Percentiles rank a stretch among this genome's conserved stretches.
phyloP scores from a whole-genome alignment of 2,329 filamentous ascomycete genomes.

The Fonsecaea multimorphosa region DNA sequence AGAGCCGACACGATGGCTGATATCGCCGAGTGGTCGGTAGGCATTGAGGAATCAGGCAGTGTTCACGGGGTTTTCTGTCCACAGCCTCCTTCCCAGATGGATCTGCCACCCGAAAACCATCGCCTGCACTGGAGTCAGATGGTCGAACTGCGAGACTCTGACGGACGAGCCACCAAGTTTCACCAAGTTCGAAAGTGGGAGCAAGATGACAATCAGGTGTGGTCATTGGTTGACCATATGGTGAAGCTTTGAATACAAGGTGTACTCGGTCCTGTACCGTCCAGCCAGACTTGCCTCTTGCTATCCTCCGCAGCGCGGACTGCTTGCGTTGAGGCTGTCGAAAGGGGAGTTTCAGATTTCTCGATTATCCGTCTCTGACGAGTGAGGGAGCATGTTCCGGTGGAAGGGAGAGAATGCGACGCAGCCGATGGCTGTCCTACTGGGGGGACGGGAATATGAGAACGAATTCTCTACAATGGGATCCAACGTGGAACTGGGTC shows the following conservation, averaged over 20 bases:
- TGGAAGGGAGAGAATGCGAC: no score
- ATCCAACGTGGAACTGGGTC: no score
- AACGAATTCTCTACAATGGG: background rate
- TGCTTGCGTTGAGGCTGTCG: no score
- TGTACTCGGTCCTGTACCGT: background rate
- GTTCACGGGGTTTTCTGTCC: slow-evolving; percentile 15
- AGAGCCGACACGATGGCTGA: slow-evolving; percentile 24
- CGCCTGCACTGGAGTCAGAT: slow-evolving; percentile 10
- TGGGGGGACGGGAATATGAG: no score
- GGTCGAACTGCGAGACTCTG: slow-evolving; percentile 1
- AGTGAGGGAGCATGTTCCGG: no score
- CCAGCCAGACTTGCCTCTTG: background rate
- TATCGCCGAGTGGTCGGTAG: slow-evolving; percentile 23
- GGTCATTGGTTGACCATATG: background rate
- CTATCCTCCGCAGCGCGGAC: no score
- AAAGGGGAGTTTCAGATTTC: no score
- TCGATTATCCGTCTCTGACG: no score
- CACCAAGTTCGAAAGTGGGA: background rate
- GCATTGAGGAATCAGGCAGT: slow-evolving; percentile 26
- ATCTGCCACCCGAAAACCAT: slow-evolving; percentile 10
- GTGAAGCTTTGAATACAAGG: background rate
- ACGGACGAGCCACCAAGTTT: background rate
- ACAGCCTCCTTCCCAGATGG: background rate
- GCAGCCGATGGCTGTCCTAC: no score
- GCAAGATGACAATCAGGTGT: background rate